Base-by-base conservation (phyloP, 768 basidiomycete genomes). In the Naematelia aurantialba region DNA sequence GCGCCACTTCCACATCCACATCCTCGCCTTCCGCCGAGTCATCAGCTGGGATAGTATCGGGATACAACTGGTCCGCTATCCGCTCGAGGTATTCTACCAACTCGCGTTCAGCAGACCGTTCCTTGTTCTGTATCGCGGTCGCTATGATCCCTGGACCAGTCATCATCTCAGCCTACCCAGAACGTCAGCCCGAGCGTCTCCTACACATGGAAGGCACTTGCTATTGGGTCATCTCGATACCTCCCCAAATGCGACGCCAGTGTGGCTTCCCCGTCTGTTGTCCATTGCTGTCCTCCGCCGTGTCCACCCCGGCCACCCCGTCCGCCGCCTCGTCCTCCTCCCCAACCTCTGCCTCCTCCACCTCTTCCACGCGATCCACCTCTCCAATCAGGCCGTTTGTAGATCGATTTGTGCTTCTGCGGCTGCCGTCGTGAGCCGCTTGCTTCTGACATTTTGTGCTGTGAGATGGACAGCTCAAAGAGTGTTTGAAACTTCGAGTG, bases 11-110 rank as follows among this genome's bases (percentile, higher is more conserved):
- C 13, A 73, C 34, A 53, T 73, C 71, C 12, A 61, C 29, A 5
- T 66, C 64, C 19, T 62, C 66, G 12, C 13, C 52, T 17, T 55
- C 53, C 13, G 55, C 31, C 29, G 63, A 61, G 14, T 54, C 58
- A 10, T 39, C 48, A 19, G 39, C 44, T 19, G 64, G 65, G 46
- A 52, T 49, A 12, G 66, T 67, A n/a, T 70, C 69, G 13, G 69
- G 69, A 47, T 70, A 70, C 26, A 70, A 50, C 58, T 70, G 66
- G 31, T 70, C 69, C 52, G 63, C 69, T 21, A 60, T 44, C 34
- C 31, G 27, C 48, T 73, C 71, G 4, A 73, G 60, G 26, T 58
- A 60, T 2, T 73, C 61, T 12, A 73, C 60, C 47, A 73, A n/a
- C 31, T 73, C 71, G 24, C 60, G 39, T 54, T 73, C 71, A 5